Evolutionary conservation across 2,329 filamentous ascomycete genomes (phyloP).

Genomic region (Colletotrichum orchidophilum): DNA sequence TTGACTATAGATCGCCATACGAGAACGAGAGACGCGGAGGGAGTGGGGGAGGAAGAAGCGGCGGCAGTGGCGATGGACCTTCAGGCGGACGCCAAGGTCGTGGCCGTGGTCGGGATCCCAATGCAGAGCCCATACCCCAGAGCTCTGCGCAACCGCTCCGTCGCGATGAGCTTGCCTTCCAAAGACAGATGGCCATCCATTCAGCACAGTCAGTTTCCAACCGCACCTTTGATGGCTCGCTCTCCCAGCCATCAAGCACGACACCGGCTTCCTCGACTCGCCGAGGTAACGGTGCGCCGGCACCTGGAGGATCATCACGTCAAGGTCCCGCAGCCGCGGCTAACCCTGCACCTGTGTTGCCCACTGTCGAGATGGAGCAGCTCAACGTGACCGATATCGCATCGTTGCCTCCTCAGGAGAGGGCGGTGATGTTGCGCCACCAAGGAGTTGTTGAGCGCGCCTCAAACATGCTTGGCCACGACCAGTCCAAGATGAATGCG

Average conservation of each 20-base stretch:
- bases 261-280: slow-evolving; percentile 39
- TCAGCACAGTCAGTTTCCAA: slow-evolving; percentile 83
- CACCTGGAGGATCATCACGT: slow-evolving; percentile 3
- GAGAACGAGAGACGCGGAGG: slow-evolving; percentile 66
- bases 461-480: slow-evolving; percentile 80
- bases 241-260: slow-evolving; percentile 65
- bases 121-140: slow-evolving; percentile 79
- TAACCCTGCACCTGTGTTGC: slow-evolving; percentile 33
- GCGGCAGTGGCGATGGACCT: slow-evolving; percentile 48
- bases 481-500: slow-evolving; percentile 75
- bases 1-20: slow-evolving; percentile 82
- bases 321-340: slow-evolving; percentile 35
- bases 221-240: slow-evolving; percentile 85
- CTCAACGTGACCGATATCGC: slow-evolving; percentile 60
- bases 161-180: slow-evolving; percentile 89
- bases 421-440: slow-evolving; percentile 82
- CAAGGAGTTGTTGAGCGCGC: slow-evolving; percentile 87
- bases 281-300: slow-evolving; percentile 27
- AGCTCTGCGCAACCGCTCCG: slow-evolving; percentile 83
- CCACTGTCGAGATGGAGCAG: slow-evolving; percentile 55
- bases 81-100: slow-evolving; percentile 47
- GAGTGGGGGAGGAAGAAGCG: slow-evolving; percentile 54
- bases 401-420: slow-evolving; percentile 77
- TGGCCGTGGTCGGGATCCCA: slow-evolving; percentile 83
- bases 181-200: slow-evolving; percentile 91